phyloP scores from a whole-genome alignment of 129 eudicot genomes.

The Tagetes patula region DNA sequence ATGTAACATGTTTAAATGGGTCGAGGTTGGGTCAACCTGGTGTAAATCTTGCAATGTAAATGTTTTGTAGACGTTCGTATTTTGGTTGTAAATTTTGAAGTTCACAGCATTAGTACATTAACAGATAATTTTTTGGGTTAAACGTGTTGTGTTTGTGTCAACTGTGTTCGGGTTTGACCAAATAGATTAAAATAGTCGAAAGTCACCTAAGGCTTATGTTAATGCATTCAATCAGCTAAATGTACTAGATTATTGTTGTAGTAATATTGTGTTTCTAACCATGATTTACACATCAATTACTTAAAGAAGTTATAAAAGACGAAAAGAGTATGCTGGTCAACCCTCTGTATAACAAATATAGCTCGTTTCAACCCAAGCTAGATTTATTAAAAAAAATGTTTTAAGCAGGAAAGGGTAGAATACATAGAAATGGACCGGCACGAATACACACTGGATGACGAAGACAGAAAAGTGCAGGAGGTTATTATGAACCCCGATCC shows the following conservation, averaged over 20 bases:
- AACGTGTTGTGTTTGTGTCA: background rate
- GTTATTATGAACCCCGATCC: conserved; percentile 70
- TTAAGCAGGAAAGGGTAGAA: conserved; percentile 70
- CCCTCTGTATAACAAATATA: background rate
- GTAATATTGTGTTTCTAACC: background rate
- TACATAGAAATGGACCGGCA: conserved; percentile 66
- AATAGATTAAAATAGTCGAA: background rate
- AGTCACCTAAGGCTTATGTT: background rate
- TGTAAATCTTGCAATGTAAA: too few relatives aligned
- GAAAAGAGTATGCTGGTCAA: background rate
- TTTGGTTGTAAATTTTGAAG: too few relatives aligned
- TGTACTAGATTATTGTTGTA: background rate
- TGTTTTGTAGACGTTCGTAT: too few relatives aligned
- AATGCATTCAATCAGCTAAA: background rate
- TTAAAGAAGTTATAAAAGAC: background rate
- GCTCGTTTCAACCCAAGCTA: background rate
- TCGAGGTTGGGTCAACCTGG: background rate
- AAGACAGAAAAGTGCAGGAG: conserved; percentile 63
- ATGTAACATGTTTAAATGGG: background rate
- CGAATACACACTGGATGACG: conserved; percentile 81
- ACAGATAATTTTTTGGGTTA: background rate
- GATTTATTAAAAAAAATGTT: background rate
- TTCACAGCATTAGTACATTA: too few relatives aligned
- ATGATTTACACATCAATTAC: background rate
- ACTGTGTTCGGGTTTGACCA: background rate